Evolutionary conservation across 169 alveolate species (phyloP).

Genomic region (Cryptosporidium sp.): DNA sequence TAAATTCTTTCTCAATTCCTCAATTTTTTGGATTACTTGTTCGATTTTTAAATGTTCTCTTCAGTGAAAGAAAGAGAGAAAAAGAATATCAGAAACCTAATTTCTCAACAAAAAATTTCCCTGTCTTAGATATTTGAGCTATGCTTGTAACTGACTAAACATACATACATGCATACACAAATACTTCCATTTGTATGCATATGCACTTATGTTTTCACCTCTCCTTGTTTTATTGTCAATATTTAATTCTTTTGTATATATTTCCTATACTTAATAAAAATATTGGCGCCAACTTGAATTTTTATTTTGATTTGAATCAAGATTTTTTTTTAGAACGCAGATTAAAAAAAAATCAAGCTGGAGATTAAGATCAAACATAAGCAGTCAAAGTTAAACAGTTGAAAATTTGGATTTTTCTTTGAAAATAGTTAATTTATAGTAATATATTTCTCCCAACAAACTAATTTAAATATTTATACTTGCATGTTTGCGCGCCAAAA

Average conservation of each 20-base stretch:
- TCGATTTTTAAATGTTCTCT: not conserved
- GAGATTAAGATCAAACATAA: not conserved
- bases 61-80: too few species aligned
- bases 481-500: constrained; percentile 19
- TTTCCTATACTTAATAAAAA: not conserved
- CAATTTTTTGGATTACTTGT: not conserved
- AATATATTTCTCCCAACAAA: not conserved
- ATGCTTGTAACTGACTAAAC: not conserved
- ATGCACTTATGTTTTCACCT: not conserved
- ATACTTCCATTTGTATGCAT: not conserved
- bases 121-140: not conserved
- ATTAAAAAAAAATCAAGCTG: too few species aligned
- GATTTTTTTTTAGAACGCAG: not conserved
- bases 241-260: not conserved
- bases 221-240: not conserved
- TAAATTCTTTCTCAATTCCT: not conserved
- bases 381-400: too few species aligned
- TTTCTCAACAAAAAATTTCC: not conserved
- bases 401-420: not conserved
- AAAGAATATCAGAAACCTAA: not conserved
- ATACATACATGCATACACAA: not conserved
- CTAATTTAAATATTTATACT: not conserved
- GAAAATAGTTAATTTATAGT: not conserved
- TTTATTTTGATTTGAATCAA: not conserved
- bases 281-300: not conserved